Evolutionary conservation across 805 yeast species (phyloP), one percentile per base, ranked within the genome.

Genomic region (Wickerhamiella allomyrinae): DNA sequence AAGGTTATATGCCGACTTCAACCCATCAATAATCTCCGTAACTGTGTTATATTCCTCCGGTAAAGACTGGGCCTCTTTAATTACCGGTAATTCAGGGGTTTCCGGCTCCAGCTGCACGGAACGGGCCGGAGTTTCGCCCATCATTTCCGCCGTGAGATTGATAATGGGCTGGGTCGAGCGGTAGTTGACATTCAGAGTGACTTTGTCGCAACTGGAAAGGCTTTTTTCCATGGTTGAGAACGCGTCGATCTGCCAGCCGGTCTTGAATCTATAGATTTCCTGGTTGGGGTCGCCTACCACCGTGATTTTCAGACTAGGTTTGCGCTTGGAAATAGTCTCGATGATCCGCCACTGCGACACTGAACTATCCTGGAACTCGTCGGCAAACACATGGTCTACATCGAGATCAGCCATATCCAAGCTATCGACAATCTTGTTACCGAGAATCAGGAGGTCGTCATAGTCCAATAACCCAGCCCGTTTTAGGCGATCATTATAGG

Each of bases 321-420:
- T 14, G 8, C 17, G 24, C 10, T 8, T 15, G 9, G 20, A 11
- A 13, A 47, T 11, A 17, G 48, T 27, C 20, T 21, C 17, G 15
- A 44, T 42, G 5, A 49, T 34, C 24, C 24, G 17, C 49, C 49
- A 49, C 33, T 48, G 50, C 23, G 20, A n/a, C 7, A n/a, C 5
- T 29, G 44, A 29, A 34, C 44, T 84, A 54, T 91, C 98, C 61
- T 89, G 97, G 53, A 85, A 89, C 60, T 89, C 98, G 61, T 89
- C 98, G 7, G 89, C 82, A 19, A 89, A 63, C 0, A 86, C 83
- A 54, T 84, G 89, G 49, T 73, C 62, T 3, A 84, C 59, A 40
- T 65, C 60, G 10, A 41, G 20, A 3, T 42, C 45, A n/a, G 35
- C 40, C 3, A 4, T 7, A 13, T 17, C 29, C 5, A 36, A n/a